phyloP scores from a whole-genome alignment of 2,329 filamentous ascomycete genomes.

The Hypoxylon sp. region DNA sequence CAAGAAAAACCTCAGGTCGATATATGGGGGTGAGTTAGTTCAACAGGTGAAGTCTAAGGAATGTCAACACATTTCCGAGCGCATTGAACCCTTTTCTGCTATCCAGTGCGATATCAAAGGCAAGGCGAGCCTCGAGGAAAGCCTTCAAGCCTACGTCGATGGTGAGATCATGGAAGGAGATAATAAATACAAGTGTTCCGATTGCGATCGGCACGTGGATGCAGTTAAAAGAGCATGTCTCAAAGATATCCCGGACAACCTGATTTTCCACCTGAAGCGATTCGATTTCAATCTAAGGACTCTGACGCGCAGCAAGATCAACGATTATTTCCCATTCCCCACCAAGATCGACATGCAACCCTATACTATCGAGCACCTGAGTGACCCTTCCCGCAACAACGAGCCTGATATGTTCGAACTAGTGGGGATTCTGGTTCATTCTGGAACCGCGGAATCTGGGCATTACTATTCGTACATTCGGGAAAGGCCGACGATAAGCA shows the following conservation, averaged over 20 bases:
- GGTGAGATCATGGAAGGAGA: slow-evolving; percentile 98
- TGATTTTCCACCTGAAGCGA: slow-evolving; percentile 95
- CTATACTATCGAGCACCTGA: slow-evolving; percentile 90
- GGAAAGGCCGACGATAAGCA: slow-evolving; percentile 74
- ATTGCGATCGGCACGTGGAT: slow-evolving; percentile 89
- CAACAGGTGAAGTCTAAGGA: slow-evolving; percentile 97
- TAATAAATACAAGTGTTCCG: slow-evolving; percentile 98
- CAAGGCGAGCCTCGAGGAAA: slow-evolving; percentile 86
- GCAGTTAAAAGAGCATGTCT: slow-evolving; percentile 94
- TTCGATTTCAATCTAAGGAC: slow-evolving; percentile 86
- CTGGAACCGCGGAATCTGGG: slow-evolving; percentile 91
- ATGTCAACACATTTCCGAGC: slow-evolving; percentile 92
- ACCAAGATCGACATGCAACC: slow-evolving; percentile 85
- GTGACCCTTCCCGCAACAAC: slow-evolving; percentile 68
- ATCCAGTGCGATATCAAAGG: slow-evolving; percentile 98
- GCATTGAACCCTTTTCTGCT: slow-evolving; percentile 90
- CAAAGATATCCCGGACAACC: slow-evolving; percentile 91
- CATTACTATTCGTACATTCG: slow-evolving; percentile 98
- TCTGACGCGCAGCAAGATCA: slow-evolving; percentile 90
- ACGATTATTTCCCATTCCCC: slow-evolving; percentile 94
- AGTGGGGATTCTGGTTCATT: slow-evolving; percentile 94
- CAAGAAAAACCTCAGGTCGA: slow-evolving; percentile 81
- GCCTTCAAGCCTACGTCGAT: slow-evolving; percentile 93
- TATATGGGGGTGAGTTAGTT: slow-evolving; percentile 92
- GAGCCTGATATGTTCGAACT: slow-evolving; percentile 88